Base-by-base conservation (phyloP, 139 green algal genomes). In the Micractinium conductrix region DNA sequence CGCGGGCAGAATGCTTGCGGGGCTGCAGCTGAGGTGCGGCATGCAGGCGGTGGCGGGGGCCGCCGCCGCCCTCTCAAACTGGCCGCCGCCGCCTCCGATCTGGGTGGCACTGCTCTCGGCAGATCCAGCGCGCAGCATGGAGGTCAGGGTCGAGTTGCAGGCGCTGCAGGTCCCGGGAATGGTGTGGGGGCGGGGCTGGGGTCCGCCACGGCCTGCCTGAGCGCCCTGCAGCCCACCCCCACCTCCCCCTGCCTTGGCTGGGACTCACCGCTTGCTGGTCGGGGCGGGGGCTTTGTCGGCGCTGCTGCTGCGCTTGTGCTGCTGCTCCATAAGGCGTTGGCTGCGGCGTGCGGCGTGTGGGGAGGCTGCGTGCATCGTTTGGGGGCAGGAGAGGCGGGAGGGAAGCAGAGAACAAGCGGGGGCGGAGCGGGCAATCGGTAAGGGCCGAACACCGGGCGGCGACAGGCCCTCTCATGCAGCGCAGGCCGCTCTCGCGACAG, bases 251-350 rank as follows among this genome's bases (percentile, higher is more conserved):
- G 53, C 60, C 28, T 12, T 42, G 30, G 5, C 7, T 70, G 12
- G 65, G 12, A 26, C 69, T 48, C 69, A 76, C 69, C 69, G 69
- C 69, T 76, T 76, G 40, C 8, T 28, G 33, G n/a, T n/a, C n/a
- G n/a, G n/a, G n/a, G n/a, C n/a, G n/a, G n/a, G n/a, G n/a, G n/a
- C n/a, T n/a, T n/a, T n/a, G n/a, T n/a, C n/a, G n/a, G n/a, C 24
- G 9, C 58, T 26, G 58, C 58, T 67, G 26, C 26, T 28, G 26
- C 17, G n/a, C 58, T 28, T 67, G 26, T 21, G 58, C 58, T 16
- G 58, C 58, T 4, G 26, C 58, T 35, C 58, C 58, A 26, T 67
- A 28, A 33, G 26, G 58, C 58, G n/a, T 67, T 4, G 58, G 33
- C 58, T 37, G 58, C 58, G 58, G 26, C 58, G n/a, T n/a, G n/a